Evolutionary conservation across 768 basidiomycete genomes (phyloP).

Genomic region (Ramaria rubella): DNA sequence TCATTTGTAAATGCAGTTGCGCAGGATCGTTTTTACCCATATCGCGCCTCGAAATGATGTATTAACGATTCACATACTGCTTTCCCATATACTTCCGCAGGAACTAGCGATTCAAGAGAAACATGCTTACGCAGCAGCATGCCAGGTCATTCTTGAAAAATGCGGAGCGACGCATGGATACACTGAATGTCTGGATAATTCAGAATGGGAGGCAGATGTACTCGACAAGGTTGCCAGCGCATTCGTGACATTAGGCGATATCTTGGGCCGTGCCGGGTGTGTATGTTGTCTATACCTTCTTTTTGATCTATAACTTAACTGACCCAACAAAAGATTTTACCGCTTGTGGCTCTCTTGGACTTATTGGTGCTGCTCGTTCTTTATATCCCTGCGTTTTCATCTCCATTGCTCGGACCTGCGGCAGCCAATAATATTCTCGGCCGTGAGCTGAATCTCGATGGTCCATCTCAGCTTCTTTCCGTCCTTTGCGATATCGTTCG

Average conservation of each 20-base stretch:
- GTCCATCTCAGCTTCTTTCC: constrained; percentile 27
- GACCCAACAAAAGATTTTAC: constrained; percentile 31
- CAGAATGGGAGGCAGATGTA: background rate
- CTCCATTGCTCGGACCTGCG: constrained; percentile 28
- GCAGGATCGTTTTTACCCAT: constrained; percentile 56
- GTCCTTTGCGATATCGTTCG: constrained; percentile 38
- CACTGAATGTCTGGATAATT: background rate
- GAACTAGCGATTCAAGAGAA: background rate
- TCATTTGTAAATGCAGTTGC: constrained; percentile 37
- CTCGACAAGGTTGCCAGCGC: background rate
- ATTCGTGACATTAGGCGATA: background rate
- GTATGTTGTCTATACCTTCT: background rate
- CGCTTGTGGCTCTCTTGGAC: constrained; percentile 46
- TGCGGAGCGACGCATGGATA: constrained; percentile 1
- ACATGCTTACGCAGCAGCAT: constrained; percentile 1
- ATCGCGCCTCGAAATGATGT: constrained; percentile 11
- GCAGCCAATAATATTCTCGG: background rate
- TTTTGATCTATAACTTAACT: background rate
- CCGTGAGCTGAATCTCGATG: constrained; percentile 8
- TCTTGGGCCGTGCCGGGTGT: background rate
- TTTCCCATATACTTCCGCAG: constrained; percentile 6
- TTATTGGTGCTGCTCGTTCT: constrained; percentile 42
- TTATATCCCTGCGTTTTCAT: constrained; percentile 42
- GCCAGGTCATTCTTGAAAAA: background rate
- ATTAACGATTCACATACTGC: constrained; percentile 10